Conservation (phyloP, 345 rosid genomes). For the Sisymbrium irio region DNA sequence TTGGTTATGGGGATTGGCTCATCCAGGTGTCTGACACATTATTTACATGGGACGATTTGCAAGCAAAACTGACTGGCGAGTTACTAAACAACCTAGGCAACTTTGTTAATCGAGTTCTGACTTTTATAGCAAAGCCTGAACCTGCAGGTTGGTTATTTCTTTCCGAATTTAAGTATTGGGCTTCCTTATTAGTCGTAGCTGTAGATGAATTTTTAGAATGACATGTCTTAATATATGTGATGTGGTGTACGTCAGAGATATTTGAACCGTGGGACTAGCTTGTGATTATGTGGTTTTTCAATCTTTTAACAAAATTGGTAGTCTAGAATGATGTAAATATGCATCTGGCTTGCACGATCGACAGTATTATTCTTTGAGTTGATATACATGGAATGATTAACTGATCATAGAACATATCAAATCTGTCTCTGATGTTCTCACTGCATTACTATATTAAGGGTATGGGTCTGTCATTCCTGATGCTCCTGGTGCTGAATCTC, state of each 20-base stretch:
- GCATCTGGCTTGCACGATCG: slow-evolving; percentile 8
- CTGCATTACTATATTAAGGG: slow-evolving; percentile 43
- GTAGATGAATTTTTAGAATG: not conserved
- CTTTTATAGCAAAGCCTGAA: slow-evolving; percentile 53
- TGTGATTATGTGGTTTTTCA: not conserved
- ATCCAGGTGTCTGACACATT: slow-evolving; percentile 56
- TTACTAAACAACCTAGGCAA: slow-evolving; percentile 62
- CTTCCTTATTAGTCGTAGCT: not conserved
- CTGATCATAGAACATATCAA: slow-evolving; percentile 3
- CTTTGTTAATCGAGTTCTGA: slow-evolving; percentile 65
- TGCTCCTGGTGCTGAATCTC: slow-evolving; percentile 69
- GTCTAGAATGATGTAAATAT: slow-evolving; percentile 6
- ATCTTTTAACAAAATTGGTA: not conserved
- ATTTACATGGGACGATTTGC: slow-evolving; percentile 67
- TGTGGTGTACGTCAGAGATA: not conserved
- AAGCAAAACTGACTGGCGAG: slow-evolving; percentile 60
- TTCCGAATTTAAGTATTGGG: not conserved
- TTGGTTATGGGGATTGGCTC: not conserved
- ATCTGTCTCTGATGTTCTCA: slow-evolving; percentile 17
- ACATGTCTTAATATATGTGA: not conserved
- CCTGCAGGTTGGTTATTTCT: slow-evolving; percentile 52
- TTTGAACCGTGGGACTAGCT: not conserved
- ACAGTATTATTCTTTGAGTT: not conserved
- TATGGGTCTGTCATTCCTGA: slow-evolving; percentile 87
- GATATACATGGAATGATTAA: not conserved